Evolutionary conservation across 1,284 basidiomycete species (phyloP), one percentile per base, ranked within the genome.

Genomic region (Cryptococcus maquisensis): DNA sequence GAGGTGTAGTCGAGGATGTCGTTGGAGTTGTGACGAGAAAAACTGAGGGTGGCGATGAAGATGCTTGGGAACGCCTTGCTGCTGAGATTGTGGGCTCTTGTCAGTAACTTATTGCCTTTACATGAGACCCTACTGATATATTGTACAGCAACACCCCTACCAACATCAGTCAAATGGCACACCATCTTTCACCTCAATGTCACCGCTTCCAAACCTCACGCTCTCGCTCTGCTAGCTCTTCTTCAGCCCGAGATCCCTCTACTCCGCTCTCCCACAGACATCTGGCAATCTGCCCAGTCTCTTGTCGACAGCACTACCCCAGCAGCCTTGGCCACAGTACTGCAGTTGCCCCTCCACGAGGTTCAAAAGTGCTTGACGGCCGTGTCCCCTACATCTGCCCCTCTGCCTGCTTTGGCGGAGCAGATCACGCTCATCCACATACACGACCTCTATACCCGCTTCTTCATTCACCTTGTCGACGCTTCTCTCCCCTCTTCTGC

Each of bases 391-490:
- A 71, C 71, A 3, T 49, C 62, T 0, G 62, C 67, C 0, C 74
- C 74, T 7, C 66, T 76, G 32, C 56, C 66, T 4, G 64, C 72
- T 4, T 71, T 77, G 13, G 69, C 70, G 8, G 72, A 77, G 55
- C 72, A 75, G 51, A 62, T 75, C 51, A 69, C 68, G 42, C 60
- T 77, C 15, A 67, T 72, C 1, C 72, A 73, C 47, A 56, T 77
- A 2, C 66, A 74, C 62, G 73, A 74, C 45, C 61, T 77, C 5
- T 70, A 68, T 52, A 67, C 71, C 0, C 66, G 71, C 18, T 63
- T 75, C 52, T 77, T 75, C 57, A 62, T 71, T 43, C 62, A 56
- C 39, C 62, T 77, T 26, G 69, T 77, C 15, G 59, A 64, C 8
- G 63, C 69, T 12, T 68, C 71, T 6, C 64, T 59, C n/a, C 28